phyloP scores from a whole-genome alignment of 1,139 yeast genomes.

The Candida glucosophila region DNA sequence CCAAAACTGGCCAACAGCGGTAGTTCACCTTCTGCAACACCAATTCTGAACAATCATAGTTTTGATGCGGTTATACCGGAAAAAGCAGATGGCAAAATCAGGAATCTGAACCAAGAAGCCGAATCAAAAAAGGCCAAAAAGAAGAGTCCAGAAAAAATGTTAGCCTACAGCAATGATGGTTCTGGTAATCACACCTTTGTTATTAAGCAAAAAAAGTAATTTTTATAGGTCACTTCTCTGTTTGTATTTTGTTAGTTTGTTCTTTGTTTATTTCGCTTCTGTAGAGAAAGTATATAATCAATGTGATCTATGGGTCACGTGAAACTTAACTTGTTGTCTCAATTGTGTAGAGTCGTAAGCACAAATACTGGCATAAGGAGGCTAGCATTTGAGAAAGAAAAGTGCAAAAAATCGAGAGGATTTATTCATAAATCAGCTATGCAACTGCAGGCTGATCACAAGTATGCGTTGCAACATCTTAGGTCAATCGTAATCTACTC shows the following conservation, averaged over 20 bases:
- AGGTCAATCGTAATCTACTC: slow-evolving; percentile 58
- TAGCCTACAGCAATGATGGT: slow-evolving; percentile 37
- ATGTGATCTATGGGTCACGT: too few species aligned
- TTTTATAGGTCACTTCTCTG: too few species aligned
- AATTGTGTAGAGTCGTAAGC: too few species aligned
- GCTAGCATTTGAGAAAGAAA: too few species aligned
- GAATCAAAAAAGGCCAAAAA: slow-evolving; percentile 7
- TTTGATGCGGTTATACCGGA: slow-evolving; percentile 1
- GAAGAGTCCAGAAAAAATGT: slow-evolving; percentile 25
- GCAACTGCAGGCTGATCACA: slow-evolving; percentile 13
- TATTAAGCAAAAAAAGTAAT: slow-evolving; percentile 27
- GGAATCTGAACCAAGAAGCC: background rate
- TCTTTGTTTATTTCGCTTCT: slow-evolving; percentile 1
- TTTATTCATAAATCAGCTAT: too few species aligned
- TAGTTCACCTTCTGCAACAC: slow-evolving; percentile 16
- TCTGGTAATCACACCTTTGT: slow-evolving; percentile 34
- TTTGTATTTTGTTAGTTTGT: background rate
- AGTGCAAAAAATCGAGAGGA: too few species aligned
- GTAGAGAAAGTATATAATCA: slow-evolving; percentile 1
- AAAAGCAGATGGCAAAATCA: background rate
- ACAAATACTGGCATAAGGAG: too few species aligned
- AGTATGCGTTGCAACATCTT: slow-evolving; percentile 31
- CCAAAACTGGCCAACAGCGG: slow-evolving; percentile 29
- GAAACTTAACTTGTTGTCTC: too few species aligned
- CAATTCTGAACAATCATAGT: slow-evolving; percentile 6